Conservation (phyloP, 225 moss, liverwort and hornwort genomes). For the Thuidium tamariscinum region DNA sequence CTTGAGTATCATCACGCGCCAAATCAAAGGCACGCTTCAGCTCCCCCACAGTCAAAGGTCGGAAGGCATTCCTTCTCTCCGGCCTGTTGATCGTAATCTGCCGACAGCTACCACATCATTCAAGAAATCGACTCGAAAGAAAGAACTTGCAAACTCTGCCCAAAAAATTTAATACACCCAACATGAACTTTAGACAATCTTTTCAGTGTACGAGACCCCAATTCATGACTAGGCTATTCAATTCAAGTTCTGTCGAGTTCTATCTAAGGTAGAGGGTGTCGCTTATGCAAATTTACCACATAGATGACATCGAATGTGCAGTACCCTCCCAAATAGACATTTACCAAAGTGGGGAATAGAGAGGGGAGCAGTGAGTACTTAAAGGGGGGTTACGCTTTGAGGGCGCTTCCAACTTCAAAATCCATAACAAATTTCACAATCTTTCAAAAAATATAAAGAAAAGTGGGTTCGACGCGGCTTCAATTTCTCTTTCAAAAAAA, state of each 20-base stretch:
- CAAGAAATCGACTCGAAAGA: neutral
- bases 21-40: conserved; percentile 67
- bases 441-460: neutral
- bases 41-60: conserved; percentile 73
- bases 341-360: neutral
- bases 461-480: neutral
- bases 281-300: neutral
- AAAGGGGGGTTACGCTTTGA: neutral
- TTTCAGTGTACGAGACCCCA: neutral
- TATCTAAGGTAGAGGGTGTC: neutral
- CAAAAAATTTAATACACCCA: neutral
- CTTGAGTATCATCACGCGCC: conserved; percentile 78
- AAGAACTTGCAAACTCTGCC: neutral
- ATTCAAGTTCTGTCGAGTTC: neutral
- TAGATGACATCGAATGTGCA: neutral
- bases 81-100: conserved; percentile 98
- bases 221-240: neutral
- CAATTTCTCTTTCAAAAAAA: neutral
- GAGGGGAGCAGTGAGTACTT: neutral
- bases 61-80: conserved; percentile 81
- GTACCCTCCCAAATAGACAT: neutral
- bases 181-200: no score
- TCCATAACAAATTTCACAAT: neutral
- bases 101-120: neutral
- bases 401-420: neutral